Evolutionary conservation across 306 rosid species (phyloP).

Genomic region (Phaseolus lunatus): DNA sequence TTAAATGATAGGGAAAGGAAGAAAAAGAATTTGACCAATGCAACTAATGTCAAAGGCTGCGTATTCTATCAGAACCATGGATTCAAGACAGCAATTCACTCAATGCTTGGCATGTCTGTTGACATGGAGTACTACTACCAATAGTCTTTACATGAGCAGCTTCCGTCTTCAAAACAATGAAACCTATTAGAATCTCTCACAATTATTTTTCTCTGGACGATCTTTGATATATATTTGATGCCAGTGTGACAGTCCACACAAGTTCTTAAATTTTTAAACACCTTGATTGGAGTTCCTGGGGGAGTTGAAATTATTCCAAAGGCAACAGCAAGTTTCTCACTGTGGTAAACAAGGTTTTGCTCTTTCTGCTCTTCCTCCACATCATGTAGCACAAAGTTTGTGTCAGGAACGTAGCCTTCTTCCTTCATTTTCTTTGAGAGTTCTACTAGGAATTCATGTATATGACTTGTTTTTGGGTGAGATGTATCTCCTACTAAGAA

Average conservation of each 20-base stretch:
- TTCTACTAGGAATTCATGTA: constrained; percentile 9
- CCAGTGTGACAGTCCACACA: constrained; percentile 23
- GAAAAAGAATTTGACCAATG: neutral
- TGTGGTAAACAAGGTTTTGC: constrained; percentile 21
- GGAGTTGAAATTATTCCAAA: constrained; percentile 17
- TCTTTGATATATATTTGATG: constrained; percentile 26
- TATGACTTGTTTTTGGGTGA: constrained; percentile 11
- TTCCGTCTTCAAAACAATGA: constrained; percentile 14
- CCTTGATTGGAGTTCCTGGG: constrained; percentile 24
- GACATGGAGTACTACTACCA: neutral
- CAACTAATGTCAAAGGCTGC: neutral
- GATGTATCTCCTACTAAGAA: constrained; percentile 21
- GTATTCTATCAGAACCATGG: constrained; percentile 1
- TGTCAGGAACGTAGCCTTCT: constrained; percentile 25
- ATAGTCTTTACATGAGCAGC: constrained; percentile 15
- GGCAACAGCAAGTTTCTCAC: constrained; percentile 26
- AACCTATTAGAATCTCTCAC: constrained; percentile 27
- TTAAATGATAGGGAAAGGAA: neutral
- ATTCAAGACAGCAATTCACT: neutral
- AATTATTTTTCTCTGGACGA: constrained; percentile 11
- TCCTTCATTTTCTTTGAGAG: constrained; percentile 19
- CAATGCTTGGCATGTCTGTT: constrained; percentile 4
- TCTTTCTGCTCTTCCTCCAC: constrained; percentile 27
- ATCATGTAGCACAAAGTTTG: constrained; percentile 25
- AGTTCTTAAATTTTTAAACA: constrained; percentile 24